Evolutionary conservation across 2,329 filamentous ascomycete species (phyloP).

Genomic region (Sarocladiaceae sp.): DNA sequence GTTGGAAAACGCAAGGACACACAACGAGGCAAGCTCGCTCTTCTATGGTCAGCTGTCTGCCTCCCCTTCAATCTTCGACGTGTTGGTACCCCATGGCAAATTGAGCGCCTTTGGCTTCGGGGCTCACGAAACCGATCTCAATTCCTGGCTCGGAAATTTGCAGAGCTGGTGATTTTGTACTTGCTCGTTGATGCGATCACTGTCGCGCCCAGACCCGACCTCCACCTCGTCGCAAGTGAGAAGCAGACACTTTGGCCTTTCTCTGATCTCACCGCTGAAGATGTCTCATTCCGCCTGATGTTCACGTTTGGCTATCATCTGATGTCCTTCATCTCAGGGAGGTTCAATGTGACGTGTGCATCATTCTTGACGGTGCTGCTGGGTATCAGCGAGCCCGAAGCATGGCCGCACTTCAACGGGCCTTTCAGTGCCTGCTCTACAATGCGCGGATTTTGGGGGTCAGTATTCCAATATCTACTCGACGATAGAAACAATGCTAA

Average conservation of each 20-base stretch:
- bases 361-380: not conserved
- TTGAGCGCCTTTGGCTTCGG: not conserved
- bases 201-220: conserved; percentile 8
- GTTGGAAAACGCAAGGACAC: too few species aligned
- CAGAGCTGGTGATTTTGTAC: not conserved
- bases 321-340: not conserved
- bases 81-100: conserved; percentile 10
- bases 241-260: conserved; percentile 11
- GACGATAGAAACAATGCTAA: not conserved
- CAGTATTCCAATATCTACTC: not conserved
- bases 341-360: not conserved
- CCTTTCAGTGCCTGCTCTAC: conserved; percentile 1
- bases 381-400: conserved; percentile 9
- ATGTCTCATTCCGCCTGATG: conserved; percentile 9
- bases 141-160: conserved; percentile 4
- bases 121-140: not conserved
- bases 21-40: too few species aligned
- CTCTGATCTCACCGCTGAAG: conserved; percentile 9
- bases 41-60: conserved; percentile 9
- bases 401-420: conserved; percentile 9
- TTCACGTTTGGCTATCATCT: not conserved
- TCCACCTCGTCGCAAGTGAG: not conserved
- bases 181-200: conserved; percentile 8
- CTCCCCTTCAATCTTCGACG: conserved; percentile 11
- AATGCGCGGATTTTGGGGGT: conserved; percentile 12